Base-by-base conservation (phyloP, 2,329 filamentous ascomycete species). In the Cyphellophora attinorum region DNA sequence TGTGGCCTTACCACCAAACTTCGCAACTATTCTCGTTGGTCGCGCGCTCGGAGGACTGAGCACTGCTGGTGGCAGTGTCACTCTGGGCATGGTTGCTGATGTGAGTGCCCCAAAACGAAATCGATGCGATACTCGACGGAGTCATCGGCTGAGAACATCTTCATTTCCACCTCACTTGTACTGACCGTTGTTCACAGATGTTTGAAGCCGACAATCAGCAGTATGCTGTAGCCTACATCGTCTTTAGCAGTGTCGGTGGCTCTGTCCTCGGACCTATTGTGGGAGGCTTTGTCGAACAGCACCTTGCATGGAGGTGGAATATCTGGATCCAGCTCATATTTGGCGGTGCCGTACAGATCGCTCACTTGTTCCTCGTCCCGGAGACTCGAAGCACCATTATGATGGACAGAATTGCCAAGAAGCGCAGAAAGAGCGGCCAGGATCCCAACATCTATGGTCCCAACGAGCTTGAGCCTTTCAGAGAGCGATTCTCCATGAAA, bases 291-390 rank as follows among this genome's bases (percentile, higher is more conserved):
- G 73, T 79, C 12, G 73, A 86, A 54, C 57, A 72, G 19, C 76
- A 74, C 45, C 64, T 82, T 0, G 35, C 25, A n/a, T 91, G 83
- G 83, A 70, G 72, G 45, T 86, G 80, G 80, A 75, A 70, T 35
- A 86, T 89, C 54, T 91, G 85, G 84, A 81, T 89, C 40, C 82
- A 88, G 57, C 71, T 89, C 43, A 85, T 88, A 46, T 76, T 89
- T 34, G 83, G 84, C 12, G 79, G 60, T 6, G 67, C 74, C 19
- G 74, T 85, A 3, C 82, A 88, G 51, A 12, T 72, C 4, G 50
- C 82, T 4, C 81, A 86, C 52, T 62, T 80, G 32, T 51, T 81
- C 38, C 65, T 75, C 5, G 84, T 91, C 1, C 83, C 83, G 1
- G 85, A 91, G 57, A 91, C 85, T 0, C 70, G 84, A 34, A 72